phyloP scores from a whole-genome alignment of 176 grass and related monocot species.

The Eleusine coracana region DNA sequence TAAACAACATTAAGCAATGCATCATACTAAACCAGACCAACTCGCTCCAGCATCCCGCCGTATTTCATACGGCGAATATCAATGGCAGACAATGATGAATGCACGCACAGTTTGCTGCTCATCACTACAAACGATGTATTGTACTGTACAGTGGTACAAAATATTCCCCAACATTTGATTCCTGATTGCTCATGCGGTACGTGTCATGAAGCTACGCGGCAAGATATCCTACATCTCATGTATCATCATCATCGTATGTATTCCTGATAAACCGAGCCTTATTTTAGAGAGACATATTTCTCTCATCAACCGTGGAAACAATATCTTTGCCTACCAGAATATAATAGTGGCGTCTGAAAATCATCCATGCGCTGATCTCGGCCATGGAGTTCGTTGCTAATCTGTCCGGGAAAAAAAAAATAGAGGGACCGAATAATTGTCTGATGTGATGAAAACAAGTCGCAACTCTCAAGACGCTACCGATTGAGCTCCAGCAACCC shows the following conservation, averaged over 20 bases:
- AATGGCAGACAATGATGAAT: constrained; percentile 15
- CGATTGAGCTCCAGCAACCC: not conserved
- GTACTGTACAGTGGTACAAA: constrained; percentile 4
- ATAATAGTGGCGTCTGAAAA: not conserved
- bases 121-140: not conserved
- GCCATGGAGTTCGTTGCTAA: not conserved
- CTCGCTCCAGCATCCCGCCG: not conserved
- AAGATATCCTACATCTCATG: not conserved
- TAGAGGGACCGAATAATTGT: not conserved
- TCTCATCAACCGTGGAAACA: not conserved
- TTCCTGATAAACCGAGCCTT: not conserved
- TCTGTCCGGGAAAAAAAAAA: not conserved
- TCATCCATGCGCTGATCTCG: not conserved
- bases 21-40: not conserved
- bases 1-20: not conserved
- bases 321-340: constrained; percentile 8
- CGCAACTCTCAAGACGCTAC: not conserved
- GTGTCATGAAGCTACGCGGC: not conserved
- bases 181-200: constrained; percentile 4
- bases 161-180: constrained; percentile 25
- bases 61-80: not conserved
- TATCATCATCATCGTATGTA: not conserved
- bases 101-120: not conserved
- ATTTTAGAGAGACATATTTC: constrained; percentile 10
- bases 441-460: not conserved